A percentile compares a stretch with the other conserved stretches of the same genome.
phyloP scores from a whole-genome alignment of 768 basidiomycete species.

The Lactifluus pinguis region DNA sequence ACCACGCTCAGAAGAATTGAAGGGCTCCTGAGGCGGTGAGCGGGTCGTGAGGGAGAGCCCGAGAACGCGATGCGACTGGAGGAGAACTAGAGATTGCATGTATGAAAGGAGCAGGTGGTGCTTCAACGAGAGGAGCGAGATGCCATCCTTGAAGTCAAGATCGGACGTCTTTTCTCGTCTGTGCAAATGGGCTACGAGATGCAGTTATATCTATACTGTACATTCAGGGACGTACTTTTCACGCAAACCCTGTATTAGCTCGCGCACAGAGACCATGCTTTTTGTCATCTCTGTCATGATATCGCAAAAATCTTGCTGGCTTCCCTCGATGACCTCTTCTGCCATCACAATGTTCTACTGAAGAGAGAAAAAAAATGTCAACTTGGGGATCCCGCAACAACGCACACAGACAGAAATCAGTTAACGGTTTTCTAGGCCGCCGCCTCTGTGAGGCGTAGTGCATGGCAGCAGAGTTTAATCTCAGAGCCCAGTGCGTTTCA shows the following conservation, averaged over 20 bases:
- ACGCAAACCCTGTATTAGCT: conserved; percentile 43
- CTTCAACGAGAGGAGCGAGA: conserved; percentile 86
- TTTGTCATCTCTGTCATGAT: conserved; percentile 48
- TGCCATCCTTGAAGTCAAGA: conserved; percentile 61
- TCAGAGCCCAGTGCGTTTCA: conserved; percentile 65
- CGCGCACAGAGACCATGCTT: conserved; percentile 53
- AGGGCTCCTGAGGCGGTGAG: conserved; percentile 40
- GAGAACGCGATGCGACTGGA: conserved; percentile 58
- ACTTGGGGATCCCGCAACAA: not conserved
- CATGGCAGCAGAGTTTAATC: conserved; percentile 34
- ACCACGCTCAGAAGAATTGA: conserved; percentile 43
- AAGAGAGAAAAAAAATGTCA: not conserved
- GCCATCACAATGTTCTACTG: conserved; percentile 4
- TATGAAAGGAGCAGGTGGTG: conserved; percentile 79
- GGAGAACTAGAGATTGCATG: conserved; percentile 70
- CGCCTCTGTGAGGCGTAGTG: conserved; percentile 42
- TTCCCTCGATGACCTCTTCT: conserved; percentile 8
- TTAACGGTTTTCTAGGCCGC: conserved; percentile 62
- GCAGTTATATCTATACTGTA: not conserved
- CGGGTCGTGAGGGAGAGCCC: conserved; percentile 54
- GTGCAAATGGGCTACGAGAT: not conserved
- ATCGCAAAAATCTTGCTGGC: conserved; percentile 21
- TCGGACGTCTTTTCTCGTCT: conserved; percentile 29
- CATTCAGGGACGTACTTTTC: conserved; percentile 38
- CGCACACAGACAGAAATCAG: conserved; percentile 29